Evolutionary conservation across 192 early-diverging fungal genomes (phyloP), one percentile per base, ranked within the genome.

Genomic region (Mortierella claussenii): DNA sequence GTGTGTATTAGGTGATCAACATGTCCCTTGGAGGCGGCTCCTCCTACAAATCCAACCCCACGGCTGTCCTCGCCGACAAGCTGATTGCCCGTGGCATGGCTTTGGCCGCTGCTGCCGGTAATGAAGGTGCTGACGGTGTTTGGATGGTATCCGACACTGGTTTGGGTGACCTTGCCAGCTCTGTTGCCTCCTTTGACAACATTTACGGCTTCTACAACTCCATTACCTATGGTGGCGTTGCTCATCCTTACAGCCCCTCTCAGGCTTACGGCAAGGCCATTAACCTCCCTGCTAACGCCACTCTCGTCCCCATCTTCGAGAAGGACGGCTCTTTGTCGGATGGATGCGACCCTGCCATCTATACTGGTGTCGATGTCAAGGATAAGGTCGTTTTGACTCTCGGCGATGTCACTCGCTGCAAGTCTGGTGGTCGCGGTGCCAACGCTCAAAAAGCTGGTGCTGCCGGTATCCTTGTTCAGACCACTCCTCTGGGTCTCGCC

Each of bases 101-200:
- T 21, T 81, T 95, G n/a, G 81, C 86, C 50, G 83, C 87, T n/a
- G 84, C 93, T 20, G 82, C 82, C 27, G 95, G 95, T 26, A 97
- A 97, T 80, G 84, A 88, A 28, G 94, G 94, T 48, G 37, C 65
- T 20, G 79, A 86, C 23, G 90, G 88, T 37, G 67, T 84, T 27
- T 87, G 83, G 62, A 85, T 82, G 30, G 81, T 85, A 18, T 69
- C 79, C n/a, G 82, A 87, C 23, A 87, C 89, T 0, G 86, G 86
- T 44, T 76, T 86, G n/a, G 89, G 87, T 17, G 62, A 58, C 24
- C 62, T 83, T 43, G 82, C 85, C n/a, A 73, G 89, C 12, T 81
- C 81, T 13, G 54, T 53, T 21, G 51, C 53, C 20, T 60, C 54
- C 10, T 60, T 69, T 20, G 60, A 55, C 51, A 69, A 75, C 43